These are phyloP conservation scores for Vitis amurensis DNA, from an alignment of 164 flowering plant species.

Conservation along the genomic window DNA sequence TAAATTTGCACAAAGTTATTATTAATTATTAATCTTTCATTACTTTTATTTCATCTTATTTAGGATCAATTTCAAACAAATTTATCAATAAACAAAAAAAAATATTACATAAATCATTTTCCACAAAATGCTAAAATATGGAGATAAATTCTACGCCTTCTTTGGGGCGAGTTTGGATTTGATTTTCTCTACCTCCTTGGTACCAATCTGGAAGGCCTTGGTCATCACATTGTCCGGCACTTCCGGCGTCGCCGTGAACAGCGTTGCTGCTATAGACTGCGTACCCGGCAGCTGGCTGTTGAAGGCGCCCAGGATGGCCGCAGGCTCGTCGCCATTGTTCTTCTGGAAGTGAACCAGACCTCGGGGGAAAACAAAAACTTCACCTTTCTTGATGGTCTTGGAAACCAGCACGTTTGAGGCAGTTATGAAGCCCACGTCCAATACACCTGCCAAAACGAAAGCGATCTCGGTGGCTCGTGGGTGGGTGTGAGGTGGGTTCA, in stretches of 20 bases:
- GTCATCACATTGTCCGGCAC: conserved; percentile 25
- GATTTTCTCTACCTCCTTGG: conserved; percentile 27
- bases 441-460: conserved; percentile 25
- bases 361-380: conserved; percentile 25
- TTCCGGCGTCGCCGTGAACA: conserved; percentile 21
- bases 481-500: conserved; percentile 36
- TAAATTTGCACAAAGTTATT: too few species aligned
- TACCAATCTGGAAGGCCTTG: conserved; percentile 27
- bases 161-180: conserved; percentile 29
- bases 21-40: background rate
- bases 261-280: conserved; percentile 20
- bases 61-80: background rate
- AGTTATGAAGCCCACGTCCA: conserved; percentile 29
- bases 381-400: conserved; percentile 19
- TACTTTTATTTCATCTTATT: background rate
- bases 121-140: background rate
- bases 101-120: too few species aligned
- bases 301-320: conserved; percentile 25
- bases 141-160: conserved; percentile 6
- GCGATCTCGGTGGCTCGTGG: conserved; percentile 33
- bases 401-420: conserved; percentile 22
- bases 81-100: too few species aligned
- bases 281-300: conserved; percentile 34
- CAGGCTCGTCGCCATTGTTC: conserved; percentile 23
- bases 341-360: conserved; percentile 29